A percentile compares a stretch with the other conserved stretches of the same genome.
These are phyloP conservation scores for Tulasnella sp. DNA, from an alignment of 768 basidiomycete species.

Conservation along the genomic window DNA sequence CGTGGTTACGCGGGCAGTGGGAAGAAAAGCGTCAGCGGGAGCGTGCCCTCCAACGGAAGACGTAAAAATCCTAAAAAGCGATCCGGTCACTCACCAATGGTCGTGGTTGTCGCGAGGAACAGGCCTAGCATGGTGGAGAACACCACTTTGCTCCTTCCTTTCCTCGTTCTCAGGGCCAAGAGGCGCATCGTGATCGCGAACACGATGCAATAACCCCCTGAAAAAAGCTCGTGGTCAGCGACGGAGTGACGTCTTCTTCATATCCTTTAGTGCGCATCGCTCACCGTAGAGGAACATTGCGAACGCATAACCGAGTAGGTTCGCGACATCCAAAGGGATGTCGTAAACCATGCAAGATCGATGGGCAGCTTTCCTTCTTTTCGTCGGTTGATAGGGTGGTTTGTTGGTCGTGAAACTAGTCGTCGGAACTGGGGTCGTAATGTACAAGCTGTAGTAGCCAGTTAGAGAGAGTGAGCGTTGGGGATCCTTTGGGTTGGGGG, in stretches of 20 bases:
- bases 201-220: slow-evolving; percentile 8
- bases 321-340: slow-evolving; percentile 16
- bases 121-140: too few species aligned
- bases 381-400: neutral
- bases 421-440: neutral
- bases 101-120: too few species aligned
- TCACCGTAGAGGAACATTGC: slow-evolving; percentile 15
- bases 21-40: too few species aligned
- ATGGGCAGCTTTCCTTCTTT: neutral
- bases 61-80: too few species aligned
- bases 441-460: neutral
- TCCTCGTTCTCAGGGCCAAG: slow-evolving; percentile 13
- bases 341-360: neutral
- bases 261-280: too few species aligned
- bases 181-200: neutral
- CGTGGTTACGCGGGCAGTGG: too few species aligned
- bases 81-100: too few species aligned
- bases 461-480: neutral
- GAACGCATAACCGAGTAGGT: slow-evolving; percentile 3
- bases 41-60: too few species aligned
- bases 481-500: neutral
- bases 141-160: slow-evolving; percentile 13
- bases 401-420: neutral
- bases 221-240: neutral
- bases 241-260: neutral